Conservation (phyloP, 495 filamentous ascomycete species). For the Talaromyces stipitatus region DNA sequence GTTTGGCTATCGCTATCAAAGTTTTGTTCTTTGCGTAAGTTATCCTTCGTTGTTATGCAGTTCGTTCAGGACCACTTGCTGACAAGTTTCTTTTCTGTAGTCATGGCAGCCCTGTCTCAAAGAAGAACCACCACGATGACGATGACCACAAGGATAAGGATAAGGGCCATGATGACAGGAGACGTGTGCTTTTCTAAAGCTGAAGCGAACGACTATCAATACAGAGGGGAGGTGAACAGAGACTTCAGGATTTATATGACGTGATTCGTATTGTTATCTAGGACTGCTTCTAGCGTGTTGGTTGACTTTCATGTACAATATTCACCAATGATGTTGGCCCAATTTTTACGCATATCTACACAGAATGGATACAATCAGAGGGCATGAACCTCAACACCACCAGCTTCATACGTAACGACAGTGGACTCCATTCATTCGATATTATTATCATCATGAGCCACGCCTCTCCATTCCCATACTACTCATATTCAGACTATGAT, state of each 20-base stretch:
- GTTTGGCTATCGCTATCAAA: slow-evolving; percentile 86
- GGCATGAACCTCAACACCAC: no score
- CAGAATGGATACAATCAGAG: no score
- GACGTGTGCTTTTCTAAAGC: slow-evolving; percentile 23
- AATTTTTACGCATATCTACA: no score
- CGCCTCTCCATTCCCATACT: not conserved
- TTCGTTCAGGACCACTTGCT: slow-evolving; percentile 11
- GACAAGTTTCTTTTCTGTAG: slow-evolving; percentile 16
- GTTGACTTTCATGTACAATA: not conserved
- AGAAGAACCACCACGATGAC: slow-evolving; percentile 35
- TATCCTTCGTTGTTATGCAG: not conserved
- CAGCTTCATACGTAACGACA: not conserved
- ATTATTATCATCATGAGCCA: slow-evolving; percentile 2
- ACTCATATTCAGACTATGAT: not conserved
- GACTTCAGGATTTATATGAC: not conserved
- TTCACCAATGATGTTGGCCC: not conserved
- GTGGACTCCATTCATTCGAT: not conserved
- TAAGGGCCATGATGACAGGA: slow-evolving; percentile 19
- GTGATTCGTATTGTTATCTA: not conserved
- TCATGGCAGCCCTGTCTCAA: slow-evolving; percentile 57
- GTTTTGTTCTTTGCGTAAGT: slow-evolving; percentile 84
- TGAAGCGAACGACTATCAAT: not conserved
- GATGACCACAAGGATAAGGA: slow-evolving; percentile 17
- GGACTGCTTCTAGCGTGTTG: not conserved
- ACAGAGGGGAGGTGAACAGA: not conserved